These are phyloP conservation scores for Trichoderma breve DNA, from an alignment of 2,329 filamentous ascomycete species.

Conservation along the genomic window DNA sequence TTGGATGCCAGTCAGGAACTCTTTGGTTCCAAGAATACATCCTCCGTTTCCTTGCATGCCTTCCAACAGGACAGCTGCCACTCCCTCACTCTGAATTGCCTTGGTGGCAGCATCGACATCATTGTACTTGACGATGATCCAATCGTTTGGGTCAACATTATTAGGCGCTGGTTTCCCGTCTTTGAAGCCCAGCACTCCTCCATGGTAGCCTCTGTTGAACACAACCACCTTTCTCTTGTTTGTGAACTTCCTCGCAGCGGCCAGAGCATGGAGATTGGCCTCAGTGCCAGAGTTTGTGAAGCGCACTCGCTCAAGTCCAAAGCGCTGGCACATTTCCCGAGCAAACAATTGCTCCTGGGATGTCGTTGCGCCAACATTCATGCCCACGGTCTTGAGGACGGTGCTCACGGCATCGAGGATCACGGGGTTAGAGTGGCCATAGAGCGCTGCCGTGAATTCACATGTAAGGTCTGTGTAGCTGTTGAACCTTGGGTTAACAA, in stretches of 20 bases:
- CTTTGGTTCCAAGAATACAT: slow-evolving; percentile 47
- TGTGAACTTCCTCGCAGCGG: slow-evolving; percentile 49
- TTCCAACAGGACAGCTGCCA: slow-evolving; percentile 66
- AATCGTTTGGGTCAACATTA: slow-evolving; percentile 53
- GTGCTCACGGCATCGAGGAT: slow-evolving; percentile 49
- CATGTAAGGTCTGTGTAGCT: slow-evolving; percentile 60
- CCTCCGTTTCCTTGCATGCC: slow-evolving; percentile 64
- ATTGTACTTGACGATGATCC: slow-evolving; percentile 62
- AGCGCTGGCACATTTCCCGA: slow-evolving; percentile 50
- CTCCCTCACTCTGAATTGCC: slow-evolving; percentile 43
- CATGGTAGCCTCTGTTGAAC: slow-evolving; percentile 46
- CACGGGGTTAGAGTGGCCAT: slow-evolving; percentile 60
- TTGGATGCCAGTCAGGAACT: slow-evolving; percentile 54
- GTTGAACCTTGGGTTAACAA: not conserved
- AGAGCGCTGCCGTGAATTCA: slow-evolving; percentile 64
- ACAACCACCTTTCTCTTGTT: slow-evolving; percentile 48
- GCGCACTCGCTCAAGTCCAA: slow-evolving; percentile 54
- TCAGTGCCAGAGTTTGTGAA: slow-evolving; percentile 68
- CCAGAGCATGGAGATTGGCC: slow-evolving; percentile 59
- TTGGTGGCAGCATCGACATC: slow-evolving; percentile 46
- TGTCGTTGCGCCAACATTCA: slow-evolving; percentile 55
- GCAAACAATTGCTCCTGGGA: slow-evolving; percentile 52
- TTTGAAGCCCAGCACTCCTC: slow-evolving; percentile 38
- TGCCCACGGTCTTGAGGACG: slow-evolving; percentile 45
- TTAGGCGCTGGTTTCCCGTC: slow-evolving; percentile 38